phyloP scores from a whole-genome alignment of 192 early-diverging fungal genomes.

The Thoreauomyces humboldtii region DNA sequence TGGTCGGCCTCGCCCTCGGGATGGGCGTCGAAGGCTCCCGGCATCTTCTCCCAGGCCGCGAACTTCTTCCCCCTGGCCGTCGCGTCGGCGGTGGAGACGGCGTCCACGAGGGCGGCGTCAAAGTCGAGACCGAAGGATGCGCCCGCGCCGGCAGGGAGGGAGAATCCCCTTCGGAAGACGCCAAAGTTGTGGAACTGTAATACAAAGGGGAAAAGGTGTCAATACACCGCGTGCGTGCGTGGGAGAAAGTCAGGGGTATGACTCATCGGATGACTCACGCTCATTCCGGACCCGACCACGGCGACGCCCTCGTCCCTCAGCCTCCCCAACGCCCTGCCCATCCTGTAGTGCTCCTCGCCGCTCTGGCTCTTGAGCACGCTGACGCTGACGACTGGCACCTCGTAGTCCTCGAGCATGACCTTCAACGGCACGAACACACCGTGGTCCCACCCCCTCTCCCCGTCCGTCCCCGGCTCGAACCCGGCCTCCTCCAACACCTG shows the following conservation, averaged over 20 bases:
- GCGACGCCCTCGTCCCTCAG: constrained; percentile 46
- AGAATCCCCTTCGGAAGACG: neutral
- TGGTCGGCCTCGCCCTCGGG: constrained; percentile 37
- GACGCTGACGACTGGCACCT: constrained; percentile 47
- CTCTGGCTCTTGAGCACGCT: constrained; percentile 35
- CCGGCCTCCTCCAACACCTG: constrained; percentile 29
- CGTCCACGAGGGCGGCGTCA: constrained; percentile 20
- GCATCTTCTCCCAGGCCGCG: neutral
- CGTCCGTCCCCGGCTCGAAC: constrained; percentile 25
- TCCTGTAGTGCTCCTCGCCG: constrained; percentile 26
- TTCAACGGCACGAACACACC: constrained; percentile 55
- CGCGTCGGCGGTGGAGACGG: neutral
- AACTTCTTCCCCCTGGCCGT: constrained; percentile 15
- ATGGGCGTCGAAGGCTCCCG: constrained; percentile 25
- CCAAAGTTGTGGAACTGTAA: constrained; percentile 26
- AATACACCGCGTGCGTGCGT: too few relatives aligned
- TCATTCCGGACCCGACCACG: constrained; percentile 52
- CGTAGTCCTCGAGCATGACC: constrained; percentile 21
- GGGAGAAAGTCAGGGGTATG: constrained; percentile 37
- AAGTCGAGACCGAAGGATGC: constrained; percentile 6
- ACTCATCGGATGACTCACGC: too few relatives aligned
- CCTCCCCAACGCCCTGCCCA: constrained; percentile 43
- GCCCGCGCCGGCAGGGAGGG: neutral
- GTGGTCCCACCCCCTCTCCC: constrained; percentile 51
- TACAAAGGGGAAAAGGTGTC: too few relatives aligned